Conservation (phyloP, 768 basidiomycete genomes). For the Suillus hirtellus region DNA sequence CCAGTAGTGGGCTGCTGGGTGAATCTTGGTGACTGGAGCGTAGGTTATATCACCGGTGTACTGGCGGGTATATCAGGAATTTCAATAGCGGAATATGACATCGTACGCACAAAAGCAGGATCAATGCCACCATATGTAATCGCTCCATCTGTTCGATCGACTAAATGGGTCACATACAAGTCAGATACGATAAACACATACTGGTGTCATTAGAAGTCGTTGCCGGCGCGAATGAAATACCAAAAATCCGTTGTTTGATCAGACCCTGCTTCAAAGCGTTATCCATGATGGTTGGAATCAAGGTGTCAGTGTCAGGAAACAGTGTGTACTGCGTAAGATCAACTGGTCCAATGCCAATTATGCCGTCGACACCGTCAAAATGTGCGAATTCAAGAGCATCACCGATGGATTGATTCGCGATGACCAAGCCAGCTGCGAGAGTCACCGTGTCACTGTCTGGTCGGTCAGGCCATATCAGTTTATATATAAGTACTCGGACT, state of each 20-base stretch:
- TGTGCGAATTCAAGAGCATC: constrained; percentile 15
- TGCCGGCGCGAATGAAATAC: constrained; percentile 26
- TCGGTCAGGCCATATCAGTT: not conserved
- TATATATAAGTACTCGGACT: not conserved
- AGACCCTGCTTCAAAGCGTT: constrained; percentile 26
- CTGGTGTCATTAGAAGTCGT: constrained; percentile 19
- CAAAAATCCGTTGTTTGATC: constrained; percentile 19
- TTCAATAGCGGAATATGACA: not conserved
- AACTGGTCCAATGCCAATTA: constrained; percentile 28
- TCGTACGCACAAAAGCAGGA: constrained; percentile 16
- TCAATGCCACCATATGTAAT: constrained; percentile 31
- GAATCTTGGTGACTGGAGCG: constrained; percentile 27
- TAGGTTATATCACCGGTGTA: constrained; percentile 26
- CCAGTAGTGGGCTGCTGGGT: constrained; percentile 28
- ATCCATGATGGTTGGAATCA: constrained; percentile 27
- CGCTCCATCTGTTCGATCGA: constrained; percentile 21
- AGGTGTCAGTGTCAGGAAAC: constrained; percentile 1
- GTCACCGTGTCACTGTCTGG: constrained; percentile 29
- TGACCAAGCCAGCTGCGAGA: constrained; percentile 24
- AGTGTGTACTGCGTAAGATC: constrained; percentile 20
- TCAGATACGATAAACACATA: constrained; percentile 2
- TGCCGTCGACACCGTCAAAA: constrained; percentile 28
- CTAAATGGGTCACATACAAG: not conserved
- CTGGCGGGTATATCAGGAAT: constrained; percentile 12
- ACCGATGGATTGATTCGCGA: constrained; percentile 32